Base-by-base conservation (phyloP, 2,329 filamentous ascomycete genomes). In the Cladosporium sp. region DNA sequence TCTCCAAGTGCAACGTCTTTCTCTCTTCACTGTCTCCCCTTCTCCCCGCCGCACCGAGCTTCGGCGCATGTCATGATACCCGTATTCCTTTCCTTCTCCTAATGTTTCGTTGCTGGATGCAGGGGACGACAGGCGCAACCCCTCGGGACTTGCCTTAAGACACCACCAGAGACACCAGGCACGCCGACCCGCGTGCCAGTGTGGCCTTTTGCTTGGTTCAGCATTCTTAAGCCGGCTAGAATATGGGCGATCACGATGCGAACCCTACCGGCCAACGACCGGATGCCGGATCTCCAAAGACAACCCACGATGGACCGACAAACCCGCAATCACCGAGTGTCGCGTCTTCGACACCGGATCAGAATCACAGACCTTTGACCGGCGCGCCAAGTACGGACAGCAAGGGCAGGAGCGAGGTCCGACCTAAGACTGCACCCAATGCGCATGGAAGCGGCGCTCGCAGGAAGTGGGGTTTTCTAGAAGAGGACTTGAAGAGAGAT, bases 401-500 rank as follows among this genome's bases (percentile, higher is more conserved):
- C 44, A 40, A 34, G 34, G 17, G 27, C 24, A 41, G 13, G 17
- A 32, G 29, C 17, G 19, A 32, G 24, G 27, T 34, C 24, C 15
- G 44, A 48, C 44, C 44, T 24, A 42, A 41, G 19, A 43, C 54
- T 32, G 45, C 53, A n/a, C 48, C 54, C 19, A 53, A 41, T 29
- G 38, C 37, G 18, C 44, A 36, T 15, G 37, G 17, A 20, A 38
- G 44, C 17, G 32, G 20, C 5, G 11, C 13, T 13, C 20, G n/a
- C 11, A 24, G 39, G 32, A 17, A 30, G n/a, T 37, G 20, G 30
- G 12, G 29, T 2, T 39, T 49, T 8, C 41, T 51, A 3, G 45
- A 47, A 11, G 56, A 57, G 51, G 58, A 62, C 17, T 40, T 60
- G 47, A 68, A 68, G 58, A 61, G 67, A 49, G 67, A 69, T 51